Conservation (phyloP, 2,329 filamentous ascomycete genomes). For the Pestalotiopsis sp. region DNA sequence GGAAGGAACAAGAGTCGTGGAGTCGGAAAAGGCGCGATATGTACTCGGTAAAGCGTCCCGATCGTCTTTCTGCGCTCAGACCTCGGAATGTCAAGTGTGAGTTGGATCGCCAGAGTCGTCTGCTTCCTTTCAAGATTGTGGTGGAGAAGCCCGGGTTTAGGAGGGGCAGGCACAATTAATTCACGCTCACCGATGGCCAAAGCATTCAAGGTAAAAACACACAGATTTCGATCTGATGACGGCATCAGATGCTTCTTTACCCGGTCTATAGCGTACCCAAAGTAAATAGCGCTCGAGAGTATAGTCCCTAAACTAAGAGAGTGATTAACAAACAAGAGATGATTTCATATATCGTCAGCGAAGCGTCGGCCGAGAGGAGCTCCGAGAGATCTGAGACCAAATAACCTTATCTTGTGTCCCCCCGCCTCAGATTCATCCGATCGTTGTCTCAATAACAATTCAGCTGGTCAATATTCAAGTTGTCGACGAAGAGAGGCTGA, state of each 20-base stretch:
- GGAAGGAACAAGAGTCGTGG: no score
- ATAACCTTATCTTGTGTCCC: not conserved
- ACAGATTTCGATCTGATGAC: not conserved
- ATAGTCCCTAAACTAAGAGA: not conserved
- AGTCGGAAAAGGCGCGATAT: no score
- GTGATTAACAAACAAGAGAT: not conserved
- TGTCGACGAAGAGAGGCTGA: not conserved
- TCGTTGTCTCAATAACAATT: not conserved
- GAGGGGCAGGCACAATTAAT: no score
- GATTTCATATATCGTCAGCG: not conserved
- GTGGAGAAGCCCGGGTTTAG: no score
- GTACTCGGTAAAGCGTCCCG: no score
- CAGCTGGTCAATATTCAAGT: not conserved
- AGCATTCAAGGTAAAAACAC: not conserved
- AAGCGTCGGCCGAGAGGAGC: not conserved
- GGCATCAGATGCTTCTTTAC: not conserved
- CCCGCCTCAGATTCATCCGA: not conserved
- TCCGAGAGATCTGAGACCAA: not conserved
- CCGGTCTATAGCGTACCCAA: not conserved
- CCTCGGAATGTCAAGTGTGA: no score
- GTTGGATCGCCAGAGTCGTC: no score
- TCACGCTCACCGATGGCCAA: no score
- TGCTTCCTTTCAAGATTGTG: no score
- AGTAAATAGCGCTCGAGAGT: not conserved
- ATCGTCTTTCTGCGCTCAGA: no score